These are phyloP conservation scores for Fistulifera pelliculosa DNA, from an alignment of 108 stramenopile genomes.

Conservation along the genomic window DNA sequence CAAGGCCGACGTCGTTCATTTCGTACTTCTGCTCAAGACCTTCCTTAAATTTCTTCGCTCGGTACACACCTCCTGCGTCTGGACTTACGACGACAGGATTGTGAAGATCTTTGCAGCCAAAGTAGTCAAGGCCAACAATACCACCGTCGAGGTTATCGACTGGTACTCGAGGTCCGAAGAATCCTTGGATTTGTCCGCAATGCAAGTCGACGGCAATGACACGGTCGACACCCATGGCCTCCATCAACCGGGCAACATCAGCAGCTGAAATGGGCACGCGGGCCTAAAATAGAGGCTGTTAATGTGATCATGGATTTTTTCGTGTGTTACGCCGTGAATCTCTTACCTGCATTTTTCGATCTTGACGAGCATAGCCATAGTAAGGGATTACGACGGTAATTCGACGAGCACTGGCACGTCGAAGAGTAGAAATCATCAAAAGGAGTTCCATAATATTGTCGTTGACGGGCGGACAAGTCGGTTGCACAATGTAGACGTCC, in stretches of 20 bases:
- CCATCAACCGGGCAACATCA: constrained; percentile 97
- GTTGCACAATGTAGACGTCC: constrained; percentile 96
- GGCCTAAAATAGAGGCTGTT: constrained; percentile 31
- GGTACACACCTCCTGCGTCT: constrained; percentile 99
- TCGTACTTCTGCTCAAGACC: constrained; percentile 92
- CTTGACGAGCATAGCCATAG: constrained; percentile 99
- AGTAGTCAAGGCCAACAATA: constrained; percentile 96
- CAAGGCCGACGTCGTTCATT: constrained; percentile 91
- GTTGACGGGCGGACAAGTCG: constrained; percentile 97
- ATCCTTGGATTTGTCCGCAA: constrained; percentile 99
- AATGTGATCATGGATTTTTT: neutral
- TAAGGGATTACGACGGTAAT: constrained; percentile 99
- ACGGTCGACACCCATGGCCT: constrained; percentile 98
- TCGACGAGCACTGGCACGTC: constrained; percentile 88
- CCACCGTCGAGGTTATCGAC: constrained; percentile 99
- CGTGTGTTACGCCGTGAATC: neutral
- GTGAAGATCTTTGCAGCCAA: constrained; percentile 96
- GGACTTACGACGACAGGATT: constrained; percentile 99
- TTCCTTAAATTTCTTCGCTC: constrained; percentile 99
- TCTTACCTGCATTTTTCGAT: constrained; percentile 94
- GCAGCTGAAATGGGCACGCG: constrained; percentile 99
- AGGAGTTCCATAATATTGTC: constrained; percentile 97
- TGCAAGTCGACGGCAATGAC: constrained; percentile 99
- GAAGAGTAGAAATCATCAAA: constrained; percentile 94
- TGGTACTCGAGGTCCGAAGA: constrained; percentile 96